Percentiles rank a stretch among this genome's conserved stretches.
These are phyloP conservation scores for Coemansia sp. DNA, from an alignment of 192 early-diverging fungal species.

Conservation along the genomic window DNA sequence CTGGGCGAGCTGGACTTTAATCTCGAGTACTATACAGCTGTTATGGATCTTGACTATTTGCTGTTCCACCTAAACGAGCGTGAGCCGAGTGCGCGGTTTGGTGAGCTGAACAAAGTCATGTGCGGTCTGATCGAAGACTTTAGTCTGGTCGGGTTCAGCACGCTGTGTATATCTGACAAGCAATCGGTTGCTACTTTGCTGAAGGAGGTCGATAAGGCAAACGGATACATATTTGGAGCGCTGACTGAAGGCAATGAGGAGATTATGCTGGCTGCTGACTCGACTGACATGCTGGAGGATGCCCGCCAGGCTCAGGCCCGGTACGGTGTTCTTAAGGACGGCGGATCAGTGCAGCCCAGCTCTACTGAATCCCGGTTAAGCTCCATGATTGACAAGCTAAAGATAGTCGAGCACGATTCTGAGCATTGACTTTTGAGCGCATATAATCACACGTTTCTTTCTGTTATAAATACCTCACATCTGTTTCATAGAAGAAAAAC, in stretches of 20 bases:
- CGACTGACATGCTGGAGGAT: conserved; percentile 40
- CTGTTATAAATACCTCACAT: too few species aligned
- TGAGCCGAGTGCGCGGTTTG: conserved; percentile 55
- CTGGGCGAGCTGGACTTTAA: conserved; percentile 77
- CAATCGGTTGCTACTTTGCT: conserved; percentile 75
- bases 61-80: conserved; percentile 74
- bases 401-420: conserved; percentile 12
- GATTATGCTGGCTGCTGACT: conserved; percentile 59
- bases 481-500: conserved; percentile 1
- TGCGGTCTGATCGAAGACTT: conserved; percentile 92
- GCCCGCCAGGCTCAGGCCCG: conserved; percentile 45
- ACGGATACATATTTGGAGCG: conserved; percentile 87
- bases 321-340: conserved; percentile 17
- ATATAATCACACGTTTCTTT: too few species aligned
- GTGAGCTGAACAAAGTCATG: conserved; percentile 75
- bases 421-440: too few species aligned
- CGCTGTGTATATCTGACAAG: conserved; percentile 81
- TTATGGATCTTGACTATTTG: conserved; percentile 84
- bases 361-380: background rate
- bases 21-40: conserved; percentile 94
- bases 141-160: conserved; percentile 87
- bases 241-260: conserved; percentile 73
- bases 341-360: background rate
- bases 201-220: conserved; percentile 83
- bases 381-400: conserved; percentile 12